Evolutionary conservation across 257 asterid genomes (phyloP).

Genomic region (Gentiana dahurica): DNA sequence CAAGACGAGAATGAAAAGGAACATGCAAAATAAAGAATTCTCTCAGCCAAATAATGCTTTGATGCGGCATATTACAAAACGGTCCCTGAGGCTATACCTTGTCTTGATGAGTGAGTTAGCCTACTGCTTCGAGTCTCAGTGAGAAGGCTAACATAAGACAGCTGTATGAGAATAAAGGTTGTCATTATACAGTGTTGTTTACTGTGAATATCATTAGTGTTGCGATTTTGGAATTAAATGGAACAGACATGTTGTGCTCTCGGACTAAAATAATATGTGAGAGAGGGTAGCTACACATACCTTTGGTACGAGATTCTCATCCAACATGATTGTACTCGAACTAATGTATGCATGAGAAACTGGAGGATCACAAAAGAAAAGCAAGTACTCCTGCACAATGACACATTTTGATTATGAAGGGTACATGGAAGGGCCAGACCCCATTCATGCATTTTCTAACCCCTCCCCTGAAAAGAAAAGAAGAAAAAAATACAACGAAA

Average conservation of each 20-base stretch:
- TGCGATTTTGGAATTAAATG: no score
- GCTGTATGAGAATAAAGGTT: constrained; percentile 27
- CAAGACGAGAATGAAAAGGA: constrained; percentile 10
- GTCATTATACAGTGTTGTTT: neutral
- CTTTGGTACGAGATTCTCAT: constrained; percentile 75
- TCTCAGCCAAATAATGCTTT: no score
- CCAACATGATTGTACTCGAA: constrained; percentile 78
- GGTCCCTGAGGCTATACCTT: constrained; percentile 26
- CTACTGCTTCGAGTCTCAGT: constrained; percentile 17
- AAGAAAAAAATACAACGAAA: no score
- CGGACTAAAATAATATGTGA: no score
- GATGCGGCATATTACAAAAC: no score
- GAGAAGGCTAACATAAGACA: constrained; percentile 53
- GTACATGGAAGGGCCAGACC: neutral
- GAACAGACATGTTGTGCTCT: no score
- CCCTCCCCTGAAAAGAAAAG: no score
- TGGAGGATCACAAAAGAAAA: constrained; percentile 90
- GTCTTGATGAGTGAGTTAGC: constrained; percentile 21
- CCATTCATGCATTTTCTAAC: no score
- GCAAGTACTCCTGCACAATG: constrained; percentile 70
- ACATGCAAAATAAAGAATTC: neutral
- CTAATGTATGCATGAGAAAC: constrained; percentile 51
- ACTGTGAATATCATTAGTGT: no score
- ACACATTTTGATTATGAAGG: neutral
- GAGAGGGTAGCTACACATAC: constrained; percentile 14